Evolutionary conservation across 179 eudicot species (phyloP).

Genomic region (Nepenthes alata): DNA sequence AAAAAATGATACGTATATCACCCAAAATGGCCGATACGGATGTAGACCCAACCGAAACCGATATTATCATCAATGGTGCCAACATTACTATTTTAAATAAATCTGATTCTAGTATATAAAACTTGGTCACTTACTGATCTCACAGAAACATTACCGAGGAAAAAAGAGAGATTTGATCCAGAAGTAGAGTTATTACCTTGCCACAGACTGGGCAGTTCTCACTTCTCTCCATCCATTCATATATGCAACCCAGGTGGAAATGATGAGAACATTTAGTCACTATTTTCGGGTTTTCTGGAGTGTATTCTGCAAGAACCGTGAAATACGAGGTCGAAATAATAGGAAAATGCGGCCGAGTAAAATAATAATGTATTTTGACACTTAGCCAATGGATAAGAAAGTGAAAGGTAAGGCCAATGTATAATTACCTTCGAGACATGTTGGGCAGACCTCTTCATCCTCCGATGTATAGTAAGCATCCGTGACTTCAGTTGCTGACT

Average conservation of each 20-base stretch:
- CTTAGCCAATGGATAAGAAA: background rate
- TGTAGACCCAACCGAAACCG: too few relatives aligned
- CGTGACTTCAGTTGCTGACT: conserved; percentile 28
- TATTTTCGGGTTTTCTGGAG: conserved; percentile 75
- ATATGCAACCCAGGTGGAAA: conserved; percentile 87
- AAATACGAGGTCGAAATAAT: too few relatives aligned
- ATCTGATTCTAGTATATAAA: too few relatives aligned
- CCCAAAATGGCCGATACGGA: too few relatives aligned
- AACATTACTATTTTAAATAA: too few relatives aligned
- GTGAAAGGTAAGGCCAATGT: background rate
- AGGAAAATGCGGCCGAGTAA: too few relatives aligned
- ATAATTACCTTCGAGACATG: conserved; percentile 64
- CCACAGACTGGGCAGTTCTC: conserved; percentile 89
- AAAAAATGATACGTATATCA: too few relatives aligned
- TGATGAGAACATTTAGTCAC: conserved; percentile 75
- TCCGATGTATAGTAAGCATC: conserved; percentile 50
- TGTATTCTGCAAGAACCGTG: conserved; percentile 49
- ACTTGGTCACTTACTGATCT: too few relatives aligned
- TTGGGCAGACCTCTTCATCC: conserved; percentile 82
- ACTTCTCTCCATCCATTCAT: conserved; percentile 97
- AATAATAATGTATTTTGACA: too few relatives aligned
- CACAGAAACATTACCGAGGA: too few relatives aligned
- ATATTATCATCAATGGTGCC: too few relatives aligned
- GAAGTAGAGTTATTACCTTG: conserved; percentile 35
- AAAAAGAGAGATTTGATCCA: too few relatives aligned